Conservation (phyloP, 805 yeast species). For the Priceomyces melissophilus region DNA sequence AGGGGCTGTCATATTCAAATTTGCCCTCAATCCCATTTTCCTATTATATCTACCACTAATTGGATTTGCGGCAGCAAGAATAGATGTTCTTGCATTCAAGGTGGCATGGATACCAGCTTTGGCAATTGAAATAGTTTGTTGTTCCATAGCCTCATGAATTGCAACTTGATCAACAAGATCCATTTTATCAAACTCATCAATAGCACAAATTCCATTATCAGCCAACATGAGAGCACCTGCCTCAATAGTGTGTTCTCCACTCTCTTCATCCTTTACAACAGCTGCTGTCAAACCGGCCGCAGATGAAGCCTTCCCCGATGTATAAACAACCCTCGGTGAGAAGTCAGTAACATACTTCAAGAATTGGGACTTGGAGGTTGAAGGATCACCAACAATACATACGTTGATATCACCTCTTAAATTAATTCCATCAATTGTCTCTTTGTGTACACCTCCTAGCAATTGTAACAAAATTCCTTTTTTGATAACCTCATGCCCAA, state of each 20-base stretch:
- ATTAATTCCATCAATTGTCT: conserved; percentile 89
- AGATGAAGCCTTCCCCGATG: conserved; percentile 97
- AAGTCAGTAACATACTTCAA: conserved; percentile 88
- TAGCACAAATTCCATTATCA: conserved; percentile 97
- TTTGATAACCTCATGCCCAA: conserved; percentile 91
- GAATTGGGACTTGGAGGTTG: conserved; percentile 95
- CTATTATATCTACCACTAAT: conserved; percentile 95
- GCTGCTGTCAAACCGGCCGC: conserved; percentile 99
- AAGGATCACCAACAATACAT: conserved; percentile 97
- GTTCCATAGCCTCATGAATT: conserved; percentile 99
- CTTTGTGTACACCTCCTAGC: conserved; percentile 93
- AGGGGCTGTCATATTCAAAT: conserved; percentile 94
- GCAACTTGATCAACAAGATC: conserved; percentile 94
- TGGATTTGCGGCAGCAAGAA: conserved; percentile 98
- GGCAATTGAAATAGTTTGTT: conserved; percentile 96
- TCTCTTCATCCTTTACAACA: conserved; percentile 94
- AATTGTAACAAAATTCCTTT: conserved; percentile 87
- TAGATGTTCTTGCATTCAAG: conserved; percentile 92
- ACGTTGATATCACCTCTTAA: conserved; percentile 95
- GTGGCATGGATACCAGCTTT: conserved; percentile 99
- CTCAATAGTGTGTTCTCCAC: conserved; percentile 94
- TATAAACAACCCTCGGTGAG: conserved; percentile 91
- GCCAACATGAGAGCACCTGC: conserved; percentile 99
- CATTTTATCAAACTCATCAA: conserved; percentile 98
- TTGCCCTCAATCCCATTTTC: conserved; percentile 76